Percentiles rank a stretch among this genome's conserved stretches.
Evolutionary conservation across 139 green algal species (phyloP).

Genomic region (Chlorella sp.): DNA sequence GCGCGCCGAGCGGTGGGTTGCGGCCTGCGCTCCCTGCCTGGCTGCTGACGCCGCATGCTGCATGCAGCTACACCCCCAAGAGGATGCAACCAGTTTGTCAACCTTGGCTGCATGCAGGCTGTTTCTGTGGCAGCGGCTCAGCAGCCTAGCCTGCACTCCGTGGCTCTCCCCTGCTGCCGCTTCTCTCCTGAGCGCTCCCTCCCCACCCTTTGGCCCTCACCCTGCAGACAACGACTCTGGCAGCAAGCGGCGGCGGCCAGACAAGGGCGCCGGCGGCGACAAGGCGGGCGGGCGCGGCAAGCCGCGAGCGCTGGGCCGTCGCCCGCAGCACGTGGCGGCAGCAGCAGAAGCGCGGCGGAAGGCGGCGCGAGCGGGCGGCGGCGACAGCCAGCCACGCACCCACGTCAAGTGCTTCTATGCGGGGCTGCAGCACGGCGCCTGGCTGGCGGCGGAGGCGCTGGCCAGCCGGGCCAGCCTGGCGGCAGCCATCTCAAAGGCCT

Average conservation of each 20-base stretch:
- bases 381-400: conserved; percentile 4
- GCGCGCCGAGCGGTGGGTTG: conserved; percentile 3
- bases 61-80: too few species aligned
- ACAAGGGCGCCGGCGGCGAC: too few species aligned
- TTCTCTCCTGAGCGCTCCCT: neutral
- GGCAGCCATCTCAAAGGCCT: conserved; percentile 59
- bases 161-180: neutral
- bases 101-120: neutral
- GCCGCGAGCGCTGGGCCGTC: neutral
- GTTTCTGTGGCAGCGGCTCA: neutral
- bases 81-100: too few species aligned
- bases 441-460: conserved; percentile 50
- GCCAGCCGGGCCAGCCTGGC: conserved; percentile 58
- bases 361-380: neutral
- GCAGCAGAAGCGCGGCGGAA: conserved; percentile 20
- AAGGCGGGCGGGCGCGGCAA: too few species aligned
- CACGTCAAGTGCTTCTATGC: conserved; percentile 77
- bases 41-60: neutral
- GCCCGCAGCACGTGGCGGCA: conserved; percentile 2
- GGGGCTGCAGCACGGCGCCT: conserved; percentile 69
- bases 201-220: neutral
- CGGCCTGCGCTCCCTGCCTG: neutral
- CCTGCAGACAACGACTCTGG: too few species aligned
- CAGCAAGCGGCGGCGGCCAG: too few species aligned
- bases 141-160: neutral